A percentile compares a stretch with the other conserved stretches of the same genome.
phyloP scores from a whole-genome alignment of 73 alveolate genomes.

The Effrenium voratum region DNA sequence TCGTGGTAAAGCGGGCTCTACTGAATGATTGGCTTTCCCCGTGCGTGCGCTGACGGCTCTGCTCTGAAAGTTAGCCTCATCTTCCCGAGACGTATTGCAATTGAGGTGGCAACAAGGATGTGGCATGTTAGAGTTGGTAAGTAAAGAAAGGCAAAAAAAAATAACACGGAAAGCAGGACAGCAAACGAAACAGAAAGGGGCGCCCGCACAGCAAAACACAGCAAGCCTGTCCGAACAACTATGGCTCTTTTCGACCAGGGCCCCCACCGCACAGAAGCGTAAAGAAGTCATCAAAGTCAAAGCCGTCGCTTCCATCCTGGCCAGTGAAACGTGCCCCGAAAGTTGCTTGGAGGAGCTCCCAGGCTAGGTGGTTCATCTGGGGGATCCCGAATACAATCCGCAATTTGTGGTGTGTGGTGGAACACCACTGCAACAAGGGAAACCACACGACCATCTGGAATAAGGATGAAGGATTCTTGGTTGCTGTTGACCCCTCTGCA shows the following conservation, averaged over 20 bases:
- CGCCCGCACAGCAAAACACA: too few species aligned
- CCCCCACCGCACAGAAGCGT: constrained; percentile 10
- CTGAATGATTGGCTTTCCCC: too few species aligned
- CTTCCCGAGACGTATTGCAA: not conserved
- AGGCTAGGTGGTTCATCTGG: not conserved
- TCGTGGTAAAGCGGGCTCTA: too few species aligned
- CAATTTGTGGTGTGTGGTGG: not conserved
- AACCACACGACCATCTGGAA: too few species aligned
- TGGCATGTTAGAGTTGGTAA: not conserved
- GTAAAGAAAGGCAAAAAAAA: not conserved
- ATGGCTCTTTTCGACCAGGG: not conserved
- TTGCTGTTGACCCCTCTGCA: too few species aligned
- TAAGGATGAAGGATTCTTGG: too few species aligned
- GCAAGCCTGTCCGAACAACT: too few species aligned
- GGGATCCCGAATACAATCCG: not conserved
- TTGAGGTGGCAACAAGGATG: not conserved
- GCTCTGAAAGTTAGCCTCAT: too few species aligned
- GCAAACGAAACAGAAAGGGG: not conserved
- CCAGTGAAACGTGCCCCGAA: not conserved
- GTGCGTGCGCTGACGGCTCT: too few species aligned
- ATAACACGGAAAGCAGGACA: not conserved
- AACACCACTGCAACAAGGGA: too few species aligned
- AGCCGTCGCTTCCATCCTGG: constrained; percentile 32
- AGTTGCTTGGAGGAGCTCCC: not conserved
- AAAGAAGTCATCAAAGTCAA: constrained; percentile 59